A percentile compares a stretch with the other conserved stretches of the same genome.
phyloP scores from a whole-genome alignment of 805 yeast species.

The Spathaspora sp. region DNA sequence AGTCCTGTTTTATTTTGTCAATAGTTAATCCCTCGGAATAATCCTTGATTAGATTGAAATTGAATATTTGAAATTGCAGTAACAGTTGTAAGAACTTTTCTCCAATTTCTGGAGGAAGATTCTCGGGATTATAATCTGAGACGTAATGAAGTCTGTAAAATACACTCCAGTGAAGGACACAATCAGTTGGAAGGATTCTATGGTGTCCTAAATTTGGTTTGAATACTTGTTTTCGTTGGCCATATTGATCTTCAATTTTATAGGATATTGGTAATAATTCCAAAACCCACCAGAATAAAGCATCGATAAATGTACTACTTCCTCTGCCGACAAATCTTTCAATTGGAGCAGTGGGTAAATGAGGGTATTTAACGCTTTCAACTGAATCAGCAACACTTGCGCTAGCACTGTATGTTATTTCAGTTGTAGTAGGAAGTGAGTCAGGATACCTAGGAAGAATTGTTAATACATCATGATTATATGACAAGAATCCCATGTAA shows the following conservation, averaged over 20 bases:
- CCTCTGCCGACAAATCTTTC: constrained; percentile 39
- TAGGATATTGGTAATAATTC: constrained; percentile 60
- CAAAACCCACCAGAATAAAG: constrained; percentile 56
- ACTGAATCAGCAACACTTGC: neutral
- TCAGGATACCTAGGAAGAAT: constrained; percentile 4
- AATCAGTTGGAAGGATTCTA: constrained; percentile 46
- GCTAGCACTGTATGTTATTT: too few relatives aligned
- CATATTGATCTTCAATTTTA: constrained; percentile 42
- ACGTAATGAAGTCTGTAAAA: constrained; percentile 51
- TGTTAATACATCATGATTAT: constrained; percentile 49
- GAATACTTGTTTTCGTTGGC: constrained; percentile 48
- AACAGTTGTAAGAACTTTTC: constrained; percentile 18
- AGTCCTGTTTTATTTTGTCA: constrained; percentile 13
- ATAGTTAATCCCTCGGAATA: constrained; percentile 12
- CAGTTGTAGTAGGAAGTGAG: neutral
- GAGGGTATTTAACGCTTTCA: neutral
- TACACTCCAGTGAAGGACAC: constrained; percentile 61
- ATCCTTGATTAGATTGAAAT: constrained; percentile 7
- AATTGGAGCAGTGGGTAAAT: constrained; percentile 11
- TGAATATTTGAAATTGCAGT: constrained; percentile 7
- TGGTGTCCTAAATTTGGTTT: constrained; percentile 55
- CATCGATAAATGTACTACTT: constrained; percentile 14
- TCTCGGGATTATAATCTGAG: constrained; percentile 41
- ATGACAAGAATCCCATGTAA: constrained; percentile 41
- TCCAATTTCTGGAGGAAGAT: constrained; percentile 18